A percentile compares a stretch with the other conserved stretches of the same genome.
phyloP scores from a whole-genome alignment of 1,139 yeast species.

The Suhomyces bolitotheri region DNA sequence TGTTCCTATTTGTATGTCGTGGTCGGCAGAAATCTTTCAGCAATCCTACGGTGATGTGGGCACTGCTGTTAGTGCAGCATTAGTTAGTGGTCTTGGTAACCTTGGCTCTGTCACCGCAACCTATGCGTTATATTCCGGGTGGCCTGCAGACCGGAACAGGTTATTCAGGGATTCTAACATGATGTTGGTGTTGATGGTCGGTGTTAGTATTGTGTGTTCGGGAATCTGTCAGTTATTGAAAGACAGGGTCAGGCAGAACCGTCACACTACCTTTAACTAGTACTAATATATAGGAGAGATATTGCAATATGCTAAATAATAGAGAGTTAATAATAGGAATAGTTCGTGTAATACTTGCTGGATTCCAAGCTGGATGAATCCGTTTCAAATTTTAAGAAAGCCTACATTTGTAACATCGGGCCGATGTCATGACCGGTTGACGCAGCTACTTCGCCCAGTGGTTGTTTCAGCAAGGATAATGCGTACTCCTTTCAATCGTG shows the following conservation, averaged over 20 bases:
- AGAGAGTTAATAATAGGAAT: too few relatives aligned
- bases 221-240: constrained; percentile 37
- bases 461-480: too few relatives aligned
- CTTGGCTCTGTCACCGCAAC: constrained; percentile 84
- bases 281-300: too few relatives aligned
- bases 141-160: constrained; percentile 74
- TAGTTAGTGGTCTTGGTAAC: constrained; percentile 84
- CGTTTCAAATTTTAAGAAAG: too few relatives aligned
- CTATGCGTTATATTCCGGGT: constrained; percentile 80
- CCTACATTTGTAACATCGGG: too few relatives aligned
- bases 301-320: too few relatives aligned
- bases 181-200: constrained; percentile 79
- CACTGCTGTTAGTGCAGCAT: constrained; percentile 77
- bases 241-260: constrained; percentile 21
- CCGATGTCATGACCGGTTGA: too few relatives aligned
- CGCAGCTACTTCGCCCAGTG: too few relatives aligned
- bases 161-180: constrained; percentile 71
- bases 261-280: too few relatives aligned
- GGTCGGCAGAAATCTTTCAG: constrained; percentile 77
- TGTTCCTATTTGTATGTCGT: constrained; percentile 85
- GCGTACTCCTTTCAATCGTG: too few relatives aligned
- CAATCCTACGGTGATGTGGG: constrained; percentile 81
- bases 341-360: too few relatives aligned
- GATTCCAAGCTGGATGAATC: too few relatives aligned
- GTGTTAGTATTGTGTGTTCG: constrained; percentile 60